Evolutionary conservation across 192 early-diverging fungal species (phyloP).

Genomic region (Gorgonomyces haynaldii): DNA sequence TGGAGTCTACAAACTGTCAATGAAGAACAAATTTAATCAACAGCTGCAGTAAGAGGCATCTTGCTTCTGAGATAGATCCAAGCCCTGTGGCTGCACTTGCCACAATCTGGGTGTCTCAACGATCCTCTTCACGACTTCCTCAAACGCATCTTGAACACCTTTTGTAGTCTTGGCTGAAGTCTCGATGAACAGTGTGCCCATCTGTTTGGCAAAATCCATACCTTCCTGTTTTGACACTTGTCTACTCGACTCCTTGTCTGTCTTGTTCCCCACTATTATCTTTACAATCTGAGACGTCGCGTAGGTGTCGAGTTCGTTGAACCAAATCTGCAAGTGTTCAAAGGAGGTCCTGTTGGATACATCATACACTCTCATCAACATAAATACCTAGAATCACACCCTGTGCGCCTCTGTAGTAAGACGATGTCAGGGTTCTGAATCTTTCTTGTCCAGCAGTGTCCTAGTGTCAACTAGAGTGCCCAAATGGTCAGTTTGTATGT

Average conservation of each 20-base stretch:
- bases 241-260: conserved; percentile 68
- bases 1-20: too few relatives aligned
- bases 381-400: conserved; percentile 86
- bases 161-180: conserved; percentile 89
- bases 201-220: conserved; percentile 65
- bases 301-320: conserved; percentile 89
- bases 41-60: too few relatives aligned
- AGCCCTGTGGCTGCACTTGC: conserved; percentile 29
- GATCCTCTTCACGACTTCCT: conserved; percentile 86
- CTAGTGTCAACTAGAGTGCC: conserved; percentile 49
- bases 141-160: conserved; percentile 88
- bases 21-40: too few relatives aligned
- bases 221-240: conserved; percentile 81
- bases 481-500: conserved; percentile 96
- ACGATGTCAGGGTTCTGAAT: conserved; percentile 92
- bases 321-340: conserved; percentile 86
- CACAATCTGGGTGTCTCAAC: conserved; percentile 24
- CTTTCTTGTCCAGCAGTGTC: conserved; percentile 99
- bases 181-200: conserved; percentile 91
- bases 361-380: conserved; percentile 69
- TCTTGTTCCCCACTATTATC: conserved; percentile 98
- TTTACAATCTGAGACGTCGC: conserved; percentile 83
- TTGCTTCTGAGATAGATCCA: too few relatives aligned
- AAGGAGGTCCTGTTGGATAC: conserved; percentile 89
- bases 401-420: conserved; percentile 95